Evolutionary conservation across 164 flowering plant species (phyloP).

Genomic region (Chloranthus sessilifolius): DNA sequence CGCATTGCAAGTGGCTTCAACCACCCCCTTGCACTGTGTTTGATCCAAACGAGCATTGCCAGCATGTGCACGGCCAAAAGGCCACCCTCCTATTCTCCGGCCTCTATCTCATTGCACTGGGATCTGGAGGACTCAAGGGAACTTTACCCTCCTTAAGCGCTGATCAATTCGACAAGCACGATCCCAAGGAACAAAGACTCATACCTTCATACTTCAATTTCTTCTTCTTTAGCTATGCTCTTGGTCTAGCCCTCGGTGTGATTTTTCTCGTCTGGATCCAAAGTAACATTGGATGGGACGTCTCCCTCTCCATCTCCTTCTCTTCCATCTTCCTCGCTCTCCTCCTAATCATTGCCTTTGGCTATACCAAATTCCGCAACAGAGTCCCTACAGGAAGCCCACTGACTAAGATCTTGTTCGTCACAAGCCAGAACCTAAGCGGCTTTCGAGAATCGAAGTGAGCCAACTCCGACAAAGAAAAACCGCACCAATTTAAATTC

Average conservation of each 20-base stretch:
- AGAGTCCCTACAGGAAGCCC: constrained; percentile 18
- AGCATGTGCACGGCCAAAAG: constrained; percentile 21
- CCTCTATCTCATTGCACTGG: constrained; percentile 32
- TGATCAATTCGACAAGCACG: constrained; percentile 29
- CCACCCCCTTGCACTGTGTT: constrained; percentile 20
- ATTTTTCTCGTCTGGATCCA: constrained; percentile 36
- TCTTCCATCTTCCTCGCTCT: constrained; percentile 10
- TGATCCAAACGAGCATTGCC: constrained; percentile 9
- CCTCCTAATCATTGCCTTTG: constrained; percentile 4
- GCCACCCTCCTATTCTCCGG: constrained; percentile 24
- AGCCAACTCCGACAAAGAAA: constrained; percentile 5
- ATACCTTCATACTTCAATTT: constrained; percentile 33
- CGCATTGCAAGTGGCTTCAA: constrained; percentile 19
- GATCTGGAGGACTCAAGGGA: constrained; percentile 35
- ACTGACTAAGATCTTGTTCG: constrained; percentile 12
- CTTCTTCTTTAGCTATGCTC: constrained; percentile 28
- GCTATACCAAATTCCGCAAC: constrained; percentile 13
- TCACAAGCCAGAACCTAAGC: no score
- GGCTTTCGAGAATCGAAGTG: constrained; percentile 16
- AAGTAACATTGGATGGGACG: constrained; percentile 26
- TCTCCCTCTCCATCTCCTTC: constrained; percentile 7
- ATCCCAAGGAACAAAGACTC: constrained; percentile 17
- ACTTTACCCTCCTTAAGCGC: constrained; percentile 30
- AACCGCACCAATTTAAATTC: constrained; percentile 12
- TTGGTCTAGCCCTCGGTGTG: constrained; percentile 28